Evolutionary conservation across 176 grass and related monocot genomes (phyloP).

Genomic region (Bolboschoenus planiculmis): DNA sequence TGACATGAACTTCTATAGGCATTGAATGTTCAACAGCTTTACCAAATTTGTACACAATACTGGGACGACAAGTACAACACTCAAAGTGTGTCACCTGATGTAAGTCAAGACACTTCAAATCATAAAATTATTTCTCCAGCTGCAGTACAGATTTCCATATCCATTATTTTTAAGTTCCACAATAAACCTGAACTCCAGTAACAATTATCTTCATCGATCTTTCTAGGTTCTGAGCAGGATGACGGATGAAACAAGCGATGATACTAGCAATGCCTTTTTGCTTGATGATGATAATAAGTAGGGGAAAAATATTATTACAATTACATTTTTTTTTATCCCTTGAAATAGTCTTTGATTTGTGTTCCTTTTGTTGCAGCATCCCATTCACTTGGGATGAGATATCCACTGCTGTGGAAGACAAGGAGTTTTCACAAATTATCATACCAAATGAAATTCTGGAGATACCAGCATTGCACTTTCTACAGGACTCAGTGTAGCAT

Average conservation of each 20-base stretch:
- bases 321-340: background rate
- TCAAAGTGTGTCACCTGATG: conserved; percentile 77
- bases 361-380: conserved; percentile 39
- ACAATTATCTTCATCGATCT: background rate
- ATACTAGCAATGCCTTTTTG: conserved; percentile 36
- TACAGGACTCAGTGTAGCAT: conserved; percentile 32
- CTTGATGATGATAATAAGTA: conserved; percentile 36
- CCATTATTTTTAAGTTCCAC: conserved; percentile 7
- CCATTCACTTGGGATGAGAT: conserved; percentile 65
- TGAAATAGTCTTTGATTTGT: background rate
- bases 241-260: conserved; percentile 29
- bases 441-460: conserved; percentile 59
- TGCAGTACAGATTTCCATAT: background rate
- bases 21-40: conserved; percentile 70
- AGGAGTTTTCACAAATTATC: conserved; percentile 55
- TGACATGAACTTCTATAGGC: conserved; percentile 31
- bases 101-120: conserved; percentile 34
- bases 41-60: conserved; percentile 82
- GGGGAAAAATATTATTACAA: background rate
- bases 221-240: conserved; percentile 54
- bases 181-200: background rate
- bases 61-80: conserved; percentile 97
- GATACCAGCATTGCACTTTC: conserved; percentile 61
- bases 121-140: conserved; percentile 3
- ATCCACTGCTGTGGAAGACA: conserved; percentile 56